Evolutionary conservation across 148 eudicot genomes (phyloP).

Genomic region (Selenicereus undatus): DNA sequence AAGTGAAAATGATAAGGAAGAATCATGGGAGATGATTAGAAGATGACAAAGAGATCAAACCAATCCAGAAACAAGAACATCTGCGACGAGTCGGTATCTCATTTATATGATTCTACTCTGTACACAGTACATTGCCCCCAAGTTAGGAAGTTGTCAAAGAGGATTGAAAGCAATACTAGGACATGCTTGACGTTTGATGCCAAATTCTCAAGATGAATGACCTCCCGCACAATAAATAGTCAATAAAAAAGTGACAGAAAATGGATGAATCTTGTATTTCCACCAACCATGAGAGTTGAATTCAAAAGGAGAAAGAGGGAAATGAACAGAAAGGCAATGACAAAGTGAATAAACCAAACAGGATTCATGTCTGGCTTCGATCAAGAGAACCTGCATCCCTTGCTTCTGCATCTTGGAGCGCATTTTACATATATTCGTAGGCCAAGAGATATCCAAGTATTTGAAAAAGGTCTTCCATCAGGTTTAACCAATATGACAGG

Average conservation of each 20-base stretch:
- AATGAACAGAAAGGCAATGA: not conserved
- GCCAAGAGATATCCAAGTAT: not conserved
- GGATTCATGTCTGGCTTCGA: not conserved
- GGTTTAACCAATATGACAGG: not conserved
- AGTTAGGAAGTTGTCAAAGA: not conserved
- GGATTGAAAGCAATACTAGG: not conserved
- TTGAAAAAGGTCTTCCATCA: not conserved
- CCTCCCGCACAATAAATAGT: not conserved
- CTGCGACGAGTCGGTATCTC: not conserved
- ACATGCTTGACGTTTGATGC: not conserved
- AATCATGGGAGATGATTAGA: not conserved
- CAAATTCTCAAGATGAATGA: not conserved
- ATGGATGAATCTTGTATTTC: not conserved
- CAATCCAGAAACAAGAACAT: not conserved
- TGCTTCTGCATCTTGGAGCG: not conserved
- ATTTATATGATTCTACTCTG: not conserved
- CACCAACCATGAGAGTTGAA: not conserved
- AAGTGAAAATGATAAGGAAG: not conserved
- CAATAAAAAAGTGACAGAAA: not conserved
- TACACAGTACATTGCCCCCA: not conserved
- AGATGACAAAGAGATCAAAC: constrained; percentile 5
- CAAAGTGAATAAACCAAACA: not conserved
- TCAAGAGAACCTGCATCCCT: not conserved
- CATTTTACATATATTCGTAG: not conserved
- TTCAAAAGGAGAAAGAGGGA: not conserved